phyloP scores from a whole-genome alignment of 768 basidiomycete species.

The Hypsizygus marmoreus region DNA sequence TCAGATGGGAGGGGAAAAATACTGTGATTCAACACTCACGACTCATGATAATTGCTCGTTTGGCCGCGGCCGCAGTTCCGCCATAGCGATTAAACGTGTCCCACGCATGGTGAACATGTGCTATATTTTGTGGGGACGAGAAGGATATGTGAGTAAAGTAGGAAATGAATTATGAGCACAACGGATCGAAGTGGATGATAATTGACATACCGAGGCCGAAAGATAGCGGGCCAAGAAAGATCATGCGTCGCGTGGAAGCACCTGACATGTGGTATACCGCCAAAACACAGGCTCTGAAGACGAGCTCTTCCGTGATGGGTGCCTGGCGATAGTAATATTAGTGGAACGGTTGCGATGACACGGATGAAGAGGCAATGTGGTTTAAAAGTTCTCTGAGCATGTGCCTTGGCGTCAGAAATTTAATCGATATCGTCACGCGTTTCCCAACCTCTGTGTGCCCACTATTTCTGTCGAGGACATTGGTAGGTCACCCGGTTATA shows the following conservation, averaged over 20 bases:
- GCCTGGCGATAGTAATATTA: slow-evolving; percentile 51
- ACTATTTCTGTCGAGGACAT: too few species aligned
- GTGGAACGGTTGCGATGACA: neutral
- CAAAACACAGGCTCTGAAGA: slow-evolving; percentile 86
- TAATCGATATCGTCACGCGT: too few species aligned
- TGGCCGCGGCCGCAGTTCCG: slow-evolving; percentile 60
- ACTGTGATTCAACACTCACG: slow-evolving; percentile 41
- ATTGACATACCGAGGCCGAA: slow-evolving; percentile 79
- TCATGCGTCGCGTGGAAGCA: slow-evolving; percentile 54
- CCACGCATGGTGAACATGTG: slow-evolving; percentile 92
- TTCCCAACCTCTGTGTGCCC: too few species aligned
- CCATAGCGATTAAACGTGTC: slow-evolving; percentile 82
- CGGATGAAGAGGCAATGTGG: neutral
- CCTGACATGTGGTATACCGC: slow-evolving; percentile 71
- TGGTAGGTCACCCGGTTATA: too few species aligned
- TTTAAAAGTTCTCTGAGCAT: too few species aligned
- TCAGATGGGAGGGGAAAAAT: neutral
- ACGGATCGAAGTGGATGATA: neutral
- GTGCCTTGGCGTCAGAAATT: too few species aligned
- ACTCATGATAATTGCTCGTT: slow-evolving; percentile 56
- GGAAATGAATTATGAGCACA: neutral
- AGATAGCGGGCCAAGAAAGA: slow-evolving; percentile 80
- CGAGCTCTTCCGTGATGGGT: slow-evolving; percentile 90
- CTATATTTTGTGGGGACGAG: slow-evolving; percentile 51
- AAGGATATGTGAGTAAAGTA: neutral